Evolutionary conservation across 2,329 filamentous ascomycete genomes (phyloP).

Genomic region (Aureobasidium sp.): DNA sequence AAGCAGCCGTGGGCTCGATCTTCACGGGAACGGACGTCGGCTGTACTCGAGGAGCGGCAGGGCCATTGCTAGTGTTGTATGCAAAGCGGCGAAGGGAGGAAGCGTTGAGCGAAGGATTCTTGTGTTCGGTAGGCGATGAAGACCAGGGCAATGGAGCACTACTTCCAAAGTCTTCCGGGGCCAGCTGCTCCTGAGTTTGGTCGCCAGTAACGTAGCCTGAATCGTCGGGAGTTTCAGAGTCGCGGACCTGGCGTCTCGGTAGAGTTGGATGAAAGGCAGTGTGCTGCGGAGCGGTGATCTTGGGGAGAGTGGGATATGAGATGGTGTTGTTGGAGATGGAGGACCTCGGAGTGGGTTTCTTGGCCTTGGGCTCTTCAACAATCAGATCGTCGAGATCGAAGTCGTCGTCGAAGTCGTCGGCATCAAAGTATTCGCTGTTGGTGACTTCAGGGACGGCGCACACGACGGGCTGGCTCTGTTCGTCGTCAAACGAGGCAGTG

Average conservation of each 20-base stretch:
- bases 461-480: constrained; percentile 27
- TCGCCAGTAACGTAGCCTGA: constrained; percentile 21
- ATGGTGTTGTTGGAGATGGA: constrained; percentile 21
- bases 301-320: constrained; percentile 34
- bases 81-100: constrained; percentile 15
- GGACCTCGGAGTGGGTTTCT: background rate
- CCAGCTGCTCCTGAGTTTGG: background rate
- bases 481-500: constrained; percentile 29
- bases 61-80: constrained; percentile 10
- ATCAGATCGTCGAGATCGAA: constrained; percentile 52
- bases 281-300: constrained; percentile 19
- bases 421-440: constrained; percentile 53
- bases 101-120: constrained; percentile 25
- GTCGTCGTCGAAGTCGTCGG: constrained; percentile 83
- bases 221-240: constrained; percentile 12
- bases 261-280: constrained; percentile 23
- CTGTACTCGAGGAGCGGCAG: background rate
- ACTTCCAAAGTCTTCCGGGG: constrained; percentile 34
- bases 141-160: constrained; percentile 64
- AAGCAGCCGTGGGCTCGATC: constrained; percentile 28
- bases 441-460: constrained; percentile 18
- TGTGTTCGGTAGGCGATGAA: constrained; percentile 33
- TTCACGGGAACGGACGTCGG: background rate
- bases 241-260: constrained; percentile 19
- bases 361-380: constrained; percentile 47